Conservation (phyloP, 768 basidiomycete species). For the Lactarius tabidus region DNA sequence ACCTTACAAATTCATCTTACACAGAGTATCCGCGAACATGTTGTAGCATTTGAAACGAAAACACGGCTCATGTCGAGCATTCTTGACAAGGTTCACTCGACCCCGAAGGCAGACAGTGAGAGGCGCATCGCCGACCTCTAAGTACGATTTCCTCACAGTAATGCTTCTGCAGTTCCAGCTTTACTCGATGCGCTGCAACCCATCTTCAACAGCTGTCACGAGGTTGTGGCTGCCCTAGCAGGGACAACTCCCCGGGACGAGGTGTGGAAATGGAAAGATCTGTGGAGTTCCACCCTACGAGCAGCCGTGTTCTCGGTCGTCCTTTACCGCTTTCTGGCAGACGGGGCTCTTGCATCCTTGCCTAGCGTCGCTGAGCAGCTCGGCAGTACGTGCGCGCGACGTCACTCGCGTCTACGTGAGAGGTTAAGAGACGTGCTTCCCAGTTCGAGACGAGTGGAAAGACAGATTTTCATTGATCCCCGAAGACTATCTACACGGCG, state of each 20-base stretch:
- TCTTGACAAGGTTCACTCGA: constrained; percentile 78
- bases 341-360: constrained; percentile 55
- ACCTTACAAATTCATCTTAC: not conserved
- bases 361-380: constrained; percentile 48
- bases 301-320: constrained; percentile 62
- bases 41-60: constrained; percentile 70
- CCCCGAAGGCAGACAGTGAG: constrained; percentile 54
- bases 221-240: constrained; percentile 49
- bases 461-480: constrained; percentile 58
- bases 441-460: constrained; percentile 53
- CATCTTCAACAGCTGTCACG: constrained; percentile 51
- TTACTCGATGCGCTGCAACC: constrained; percentile 57
- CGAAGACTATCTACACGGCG: constrained; percentile 79
- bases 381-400: constrained; percentile 52
- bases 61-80: constrained; percentile 67
- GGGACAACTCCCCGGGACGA: constrained; percentile 62
- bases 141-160: constrained; percentile 1
- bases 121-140: not conserved
- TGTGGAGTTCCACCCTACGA: constrained; percentile 72
- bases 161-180: constrained; percentile 45
- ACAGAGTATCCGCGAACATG: constrained; percentile 79
- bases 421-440: not conserved
- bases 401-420: not conserved
- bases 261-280: constrained; percentile 82
- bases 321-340: constrained; percentile 60